Evolutionary conservation across 2,329 filamentous ascomycete species (phyloP).

Genomic region (Neofusicoccum ribis): DNA sequence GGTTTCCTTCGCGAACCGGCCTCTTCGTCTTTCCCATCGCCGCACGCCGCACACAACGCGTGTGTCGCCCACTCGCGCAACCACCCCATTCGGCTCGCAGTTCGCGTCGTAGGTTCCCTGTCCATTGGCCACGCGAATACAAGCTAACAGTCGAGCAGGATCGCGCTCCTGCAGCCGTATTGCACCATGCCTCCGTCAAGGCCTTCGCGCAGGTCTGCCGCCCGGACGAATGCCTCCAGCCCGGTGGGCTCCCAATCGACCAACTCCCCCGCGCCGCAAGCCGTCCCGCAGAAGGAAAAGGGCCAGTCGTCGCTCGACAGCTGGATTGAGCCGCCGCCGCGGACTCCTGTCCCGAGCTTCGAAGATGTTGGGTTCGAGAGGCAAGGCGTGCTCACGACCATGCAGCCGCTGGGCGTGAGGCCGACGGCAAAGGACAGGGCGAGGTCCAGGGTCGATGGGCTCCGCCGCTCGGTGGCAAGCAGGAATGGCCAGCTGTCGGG

Average conservation of each 20-base stretch:
- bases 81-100: slow-evolving; percentile 16
- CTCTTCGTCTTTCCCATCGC: slow-evolving; percentile 8
- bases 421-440: slow-evolving; percentile 64
- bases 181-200: slow-evolving; percentile 35
- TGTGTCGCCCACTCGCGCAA: slow-evolving; percentile 16
- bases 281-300: slow-evolving; percentile 32
- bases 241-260: slow-evolving; percentile 21
- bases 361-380: slow-evolving; percentile 74
- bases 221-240: slow-evolving; percentile 19
- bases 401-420: slow-evolving; percentile 76
- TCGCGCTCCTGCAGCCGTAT: slow-evolving; percentile 18
- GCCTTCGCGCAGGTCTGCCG: slow-evolving; percentile 35
- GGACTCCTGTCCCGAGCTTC: slow-evolving; percentile 65
- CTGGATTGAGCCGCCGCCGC: slow-evolving; percentile 61
- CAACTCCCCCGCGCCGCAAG: slow-evolving; percentile 30
- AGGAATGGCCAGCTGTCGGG: slow-evolving; percentile 42
- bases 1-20: slow-evolving; percentile 19
- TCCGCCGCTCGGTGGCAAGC: slow-evolving; percentile 42
- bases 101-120: slow-evolving; percentile 16
- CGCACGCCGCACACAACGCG: slow-evolving; percentile 17
- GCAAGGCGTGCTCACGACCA: slow-evolving; percentile 76
- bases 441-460: slow-evolving; percentile 49
- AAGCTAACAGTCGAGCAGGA: slow-evolving; percentile 18
- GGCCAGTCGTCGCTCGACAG: slow-evolving; percentile 41
- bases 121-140: neutral